A percentile compares a stretch with the other conserved stretches of the same genome.
These are phyloP conservation scores for Aphanomyces invadans DNA, from an alignment of 352 stramenopile species.

Conservation along the genomic window DNA sequence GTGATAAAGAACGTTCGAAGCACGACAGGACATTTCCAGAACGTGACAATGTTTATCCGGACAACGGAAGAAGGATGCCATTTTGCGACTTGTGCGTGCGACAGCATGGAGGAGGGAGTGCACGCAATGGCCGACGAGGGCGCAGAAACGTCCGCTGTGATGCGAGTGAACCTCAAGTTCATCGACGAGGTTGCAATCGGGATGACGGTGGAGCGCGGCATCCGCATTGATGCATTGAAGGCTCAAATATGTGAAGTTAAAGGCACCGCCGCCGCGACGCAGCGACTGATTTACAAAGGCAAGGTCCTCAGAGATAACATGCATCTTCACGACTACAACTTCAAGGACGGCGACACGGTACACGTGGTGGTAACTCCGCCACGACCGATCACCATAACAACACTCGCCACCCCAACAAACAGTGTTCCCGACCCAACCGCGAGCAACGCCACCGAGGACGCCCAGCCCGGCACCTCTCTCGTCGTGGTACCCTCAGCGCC, in stretches of 20 bases:
- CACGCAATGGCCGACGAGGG: background rate
- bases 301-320: conserved; percentile 43
- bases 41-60: background rate
- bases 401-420: too few species aligned
- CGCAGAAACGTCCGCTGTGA: background rate
- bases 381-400: background rate
- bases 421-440: background rate
- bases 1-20: too few species aligned
- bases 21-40: background rate
- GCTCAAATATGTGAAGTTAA: conserved; percentile 4
- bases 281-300: conserved; percentile 47
- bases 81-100: too few species aligned
- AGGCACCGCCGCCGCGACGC: background rate
- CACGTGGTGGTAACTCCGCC: conserved; percentile 33
- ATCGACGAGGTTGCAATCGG: conserved; percentile 32
- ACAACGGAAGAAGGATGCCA: background rate
- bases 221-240: conserved; percentile 32
- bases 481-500: too few species aligned
- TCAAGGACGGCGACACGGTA: conserved; percentile 36
- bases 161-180: conserved; percentile 41
- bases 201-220: conserved; percentile 24
- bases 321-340: conserved; percentile 30
- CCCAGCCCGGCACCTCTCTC: background rate
- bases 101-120: too few species aligned
- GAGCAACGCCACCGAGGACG: background rate